Percentiles rank a stretch among this genome's conserved stretches.
phyloP scores from a whole-genome alignment of 192 early-diverging fungal species.

The Podila verticillata region DNA sequence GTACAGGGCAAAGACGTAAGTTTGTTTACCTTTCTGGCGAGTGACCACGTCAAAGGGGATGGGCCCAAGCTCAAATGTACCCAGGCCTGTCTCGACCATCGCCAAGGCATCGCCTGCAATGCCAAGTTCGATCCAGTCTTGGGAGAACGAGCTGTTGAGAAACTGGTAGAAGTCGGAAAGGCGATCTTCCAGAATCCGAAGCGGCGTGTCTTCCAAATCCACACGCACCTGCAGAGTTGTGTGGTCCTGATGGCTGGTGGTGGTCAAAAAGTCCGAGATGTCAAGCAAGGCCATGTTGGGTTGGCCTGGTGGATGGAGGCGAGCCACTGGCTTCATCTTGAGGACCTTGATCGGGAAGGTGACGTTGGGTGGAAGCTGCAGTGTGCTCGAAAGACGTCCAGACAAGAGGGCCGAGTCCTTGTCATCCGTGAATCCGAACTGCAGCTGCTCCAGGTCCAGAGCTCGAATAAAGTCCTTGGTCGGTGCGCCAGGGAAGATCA shows the following conservation, averaged over 20 bases:
- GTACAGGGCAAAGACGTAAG: neutral
- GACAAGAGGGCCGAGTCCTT: conserved; percentile 15
- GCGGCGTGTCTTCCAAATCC: conserved; percentile 5
- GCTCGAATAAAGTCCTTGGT: conserved; percentile 35
- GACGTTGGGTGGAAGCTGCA: conserved; percentile 44
- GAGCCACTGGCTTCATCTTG: conserved; percentile 34
- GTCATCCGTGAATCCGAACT: conserved; percentile 29
- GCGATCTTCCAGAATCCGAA: conserved; percentile 7
- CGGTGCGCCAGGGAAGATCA: conserved; percentile 41
- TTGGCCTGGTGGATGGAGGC: conserved; percentile 10
- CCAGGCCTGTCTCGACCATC: conserved; percentile 36
- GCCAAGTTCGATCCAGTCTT: conserved; percentile 36
- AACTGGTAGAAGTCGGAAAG: conserved; percentile 32
- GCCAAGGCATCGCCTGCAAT: conserved; percentile 34
- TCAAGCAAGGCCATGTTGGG: conserved; percentile 20
- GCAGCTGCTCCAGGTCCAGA: conserved; percentile 26
- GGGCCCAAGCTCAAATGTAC: conserved; percentile 44
- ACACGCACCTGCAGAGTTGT: conserved; percentile 25
- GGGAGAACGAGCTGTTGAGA: conserved; percentile 27
- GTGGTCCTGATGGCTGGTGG: conserved; percentile 29
- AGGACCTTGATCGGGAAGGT: conserved; percentile 47
- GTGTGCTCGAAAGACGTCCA: conserved; percentile 24
- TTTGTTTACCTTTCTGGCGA: conserved; percentile 28
- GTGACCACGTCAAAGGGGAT: conserved; percentile 37
- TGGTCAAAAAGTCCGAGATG: conserved; percentile 23